These are phyloP conservation scores for Tulasnella calospora DNA, from an alignment of 768 basidiomycete genomes.

Conservation along the genomic window DNA sequence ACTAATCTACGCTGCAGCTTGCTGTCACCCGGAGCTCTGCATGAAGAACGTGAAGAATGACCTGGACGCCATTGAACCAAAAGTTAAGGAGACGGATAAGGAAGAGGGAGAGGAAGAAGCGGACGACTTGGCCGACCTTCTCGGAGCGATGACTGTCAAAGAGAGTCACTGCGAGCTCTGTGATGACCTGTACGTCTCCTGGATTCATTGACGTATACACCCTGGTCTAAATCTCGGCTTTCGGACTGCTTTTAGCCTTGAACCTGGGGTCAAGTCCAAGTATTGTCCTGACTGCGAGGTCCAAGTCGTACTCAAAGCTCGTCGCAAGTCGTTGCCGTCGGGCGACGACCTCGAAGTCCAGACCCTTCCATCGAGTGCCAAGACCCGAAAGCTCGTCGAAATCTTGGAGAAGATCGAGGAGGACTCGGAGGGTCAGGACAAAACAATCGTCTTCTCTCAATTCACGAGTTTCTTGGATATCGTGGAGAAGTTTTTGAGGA, in stretches of 20 bases:
- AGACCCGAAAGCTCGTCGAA: constrained; percentile 77
- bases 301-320: constrained; percentile 48
- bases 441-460: constrained; percentile 96
- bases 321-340: constrained; percentile 37
- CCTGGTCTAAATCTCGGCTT: not conserved
- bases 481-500: constrained; percentile 75
- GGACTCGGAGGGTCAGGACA: constrained; percentile 46
- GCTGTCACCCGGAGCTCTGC: constrained; percentile 82
- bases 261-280: constrained; percentile 34
- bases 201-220: too few relatives aligned
- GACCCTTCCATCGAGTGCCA: constrained; percentile 71
- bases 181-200: constrained; percentile 13
- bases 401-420: constrained; percentile 58
- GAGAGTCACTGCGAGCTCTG: constrained; percentile 75
- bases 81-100: constrained; percentile 44
- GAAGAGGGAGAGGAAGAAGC: constrained; percentile 51
- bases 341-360: constrained; percentile 32
- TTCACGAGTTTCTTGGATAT: constrained; percentile 82
- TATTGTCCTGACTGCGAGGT: constrained; percentile 58
- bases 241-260: constrained; percentile 2
- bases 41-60: constrained; percentile 70
- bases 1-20: constrained; percentile 50
- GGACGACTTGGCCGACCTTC: constrained; percentile 70
- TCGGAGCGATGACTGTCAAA: constrained; percentile 62
- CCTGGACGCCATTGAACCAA: constrained; percentile 69